phyloP scores from a whole-genome alignment of 495 filamentous ascomycete genomes.

The Cercophora samala region DNA sequence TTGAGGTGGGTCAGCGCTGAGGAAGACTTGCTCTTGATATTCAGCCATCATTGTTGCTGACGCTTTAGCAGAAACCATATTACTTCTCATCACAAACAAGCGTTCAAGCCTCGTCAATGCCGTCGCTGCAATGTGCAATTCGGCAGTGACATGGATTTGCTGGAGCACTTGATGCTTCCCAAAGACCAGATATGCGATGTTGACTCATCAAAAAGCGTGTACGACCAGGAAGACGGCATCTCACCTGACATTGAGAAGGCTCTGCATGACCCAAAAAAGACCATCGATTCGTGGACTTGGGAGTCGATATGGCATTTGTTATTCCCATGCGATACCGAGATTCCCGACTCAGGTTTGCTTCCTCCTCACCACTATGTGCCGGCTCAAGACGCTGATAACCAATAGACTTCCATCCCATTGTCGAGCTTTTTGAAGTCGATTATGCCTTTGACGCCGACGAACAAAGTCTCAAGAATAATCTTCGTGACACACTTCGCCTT shows the following conservation, averaged over 20 bases:
- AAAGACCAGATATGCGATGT: constrained; percentile 31
- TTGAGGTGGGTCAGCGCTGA: constrained; percentile 24
- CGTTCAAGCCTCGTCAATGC: constrained; percentile 18
- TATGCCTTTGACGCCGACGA: constrained; percentile 28
- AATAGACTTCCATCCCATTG: constrained; percentile 26
- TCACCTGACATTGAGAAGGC: constrained; percentile 12
- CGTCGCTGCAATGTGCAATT: constrained; percentile 25
- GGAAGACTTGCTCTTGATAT: constrained; percentile 14
- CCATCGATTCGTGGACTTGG: constrained; percentile 19
- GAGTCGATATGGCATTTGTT: constrained; percentile 23
- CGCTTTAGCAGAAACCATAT: constrained; percentile 24
- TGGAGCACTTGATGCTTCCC: constrained; percentile 24
- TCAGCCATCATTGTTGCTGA: not conserved
- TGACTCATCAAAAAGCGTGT: not conserved
- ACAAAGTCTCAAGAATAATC: constrained; percentile 22
- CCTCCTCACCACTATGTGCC: no score
- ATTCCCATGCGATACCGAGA: constrained; percentile 23
- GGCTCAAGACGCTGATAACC: constrained; percentile 5
- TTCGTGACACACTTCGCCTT: constrained; percentile 31
- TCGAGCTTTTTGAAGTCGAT: constrained; percentile 32
- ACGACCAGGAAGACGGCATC: constrained; percentile 30
- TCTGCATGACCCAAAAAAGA: not conserved
- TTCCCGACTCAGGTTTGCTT: constrained; percentile 23
- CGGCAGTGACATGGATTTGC: constrained; percentile 8
- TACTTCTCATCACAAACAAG: constrained; percentile 14